Evolutionary conservation across 148 eudicot genomes (phyloP), one percentile per base, ranked within the genome.

Genomic region (Rhododendron griersonianum): DNA sequence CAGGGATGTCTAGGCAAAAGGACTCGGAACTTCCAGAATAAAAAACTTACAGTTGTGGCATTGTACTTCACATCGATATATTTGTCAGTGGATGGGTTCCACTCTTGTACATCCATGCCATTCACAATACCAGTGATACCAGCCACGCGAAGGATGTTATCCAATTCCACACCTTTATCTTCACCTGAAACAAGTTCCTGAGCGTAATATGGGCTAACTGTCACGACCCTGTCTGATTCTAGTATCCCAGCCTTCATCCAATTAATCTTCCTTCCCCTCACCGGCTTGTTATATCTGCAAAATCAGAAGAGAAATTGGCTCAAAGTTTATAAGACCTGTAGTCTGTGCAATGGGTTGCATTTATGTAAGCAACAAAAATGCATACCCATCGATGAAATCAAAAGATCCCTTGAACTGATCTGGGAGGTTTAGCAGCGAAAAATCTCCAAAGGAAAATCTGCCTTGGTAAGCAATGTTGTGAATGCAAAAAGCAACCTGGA

Each of bases 381-480:
- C 89, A 16, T 94, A 95, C 99, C 98, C 99, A 37, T 96, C 99
- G 10, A 93, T 87, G 87, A 96, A 96, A 84, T 94, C 98, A 48
- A 96, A 95, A 50, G 98, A 94, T 78, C 98, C 91, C 88, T 86
- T 93, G 84, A 87, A 90, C 69, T 92, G 80, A 41, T 94, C 96
- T 41, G 98, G 96, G 69, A 96, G 91, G 84, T 91, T 93, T 85
- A 96, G 95, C 47, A 91, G 89, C 11, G 94, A 74, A 86, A 90
- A 96, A 89, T 95, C 99, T 18, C 92, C 81, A 84, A 94, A 92
- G 11, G 93, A 86, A 83, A 92, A 96, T 89, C 99, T 92, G 81
- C 99, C 99, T 88, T 96, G 99, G 87, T 95, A 96, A 79, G 99
- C 96, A 77, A 96, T 95, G 92, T 96, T 95, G 95, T 96, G 99